Evolutionary conservation across 2,329 filamentous ascomycete species (phyloP).

Genomic region (Emmonsiellopsis sp.): DNA sequence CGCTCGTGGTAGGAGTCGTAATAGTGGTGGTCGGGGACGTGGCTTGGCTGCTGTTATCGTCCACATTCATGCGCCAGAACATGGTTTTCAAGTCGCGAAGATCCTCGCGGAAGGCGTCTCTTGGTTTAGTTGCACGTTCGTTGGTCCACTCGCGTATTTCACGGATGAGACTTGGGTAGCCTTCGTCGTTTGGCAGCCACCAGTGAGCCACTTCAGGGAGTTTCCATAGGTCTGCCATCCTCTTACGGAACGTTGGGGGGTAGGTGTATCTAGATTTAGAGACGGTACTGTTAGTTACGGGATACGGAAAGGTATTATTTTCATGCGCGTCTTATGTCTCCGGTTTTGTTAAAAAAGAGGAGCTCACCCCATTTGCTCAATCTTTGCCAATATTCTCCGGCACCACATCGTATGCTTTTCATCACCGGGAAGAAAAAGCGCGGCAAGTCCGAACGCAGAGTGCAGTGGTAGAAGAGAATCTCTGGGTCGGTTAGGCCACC

Average conservation of each 20-base stretch:
- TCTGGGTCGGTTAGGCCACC: slow-evolving; percentile 59
- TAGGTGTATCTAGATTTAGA: slow-evolving; percentile 63
- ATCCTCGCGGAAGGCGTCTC: slow-evolving; percentile 49
- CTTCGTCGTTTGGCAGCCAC: slow-evolving; percentile 80
- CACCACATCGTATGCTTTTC: slow-evolving; percentile 67
- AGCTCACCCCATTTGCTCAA: slow-evolving; percentile 71
- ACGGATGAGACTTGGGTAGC: slow-evolving; percentile 62
- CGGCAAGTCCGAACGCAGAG: slow-evolving; percentile 64
- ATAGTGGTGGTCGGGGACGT: slow-evolving; percentile 17
- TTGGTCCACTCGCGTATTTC: slow-evolving; percentile 73
- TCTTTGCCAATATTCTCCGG: slow-evolving; percentile 64
- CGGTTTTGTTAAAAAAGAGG: background rate
- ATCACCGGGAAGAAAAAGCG: slow-evolving; percentile 72
- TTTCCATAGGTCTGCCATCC: slow-evolving; percentile 68
- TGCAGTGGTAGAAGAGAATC: slow-evolving; percentile 67
- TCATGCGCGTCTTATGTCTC: background rate
- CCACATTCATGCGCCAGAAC: slow-evolving; percentile 55
- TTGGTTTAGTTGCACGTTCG: slow-evolving; percentile 56
- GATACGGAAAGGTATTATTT: slow-evolving; percentile 1
- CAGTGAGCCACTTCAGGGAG: slow-evolving; percentile 64
- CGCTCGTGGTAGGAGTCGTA: slow-evolving; percentile 1
- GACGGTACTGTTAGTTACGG: slow-evolving; percentile 4
- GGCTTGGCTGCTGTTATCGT: slow-evolving; percentile 27
- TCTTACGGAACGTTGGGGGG: slow-evolving; percentile 61
- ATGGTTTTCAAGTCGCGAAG: slow-evolving; percentile 67